Percentiles rank a stretch among this genome's conserved stretches.
Evolutionary conservation across 176 grass and related monocot genomes (phyloP).

Genomic region (Leersia perrieri): DNA sequence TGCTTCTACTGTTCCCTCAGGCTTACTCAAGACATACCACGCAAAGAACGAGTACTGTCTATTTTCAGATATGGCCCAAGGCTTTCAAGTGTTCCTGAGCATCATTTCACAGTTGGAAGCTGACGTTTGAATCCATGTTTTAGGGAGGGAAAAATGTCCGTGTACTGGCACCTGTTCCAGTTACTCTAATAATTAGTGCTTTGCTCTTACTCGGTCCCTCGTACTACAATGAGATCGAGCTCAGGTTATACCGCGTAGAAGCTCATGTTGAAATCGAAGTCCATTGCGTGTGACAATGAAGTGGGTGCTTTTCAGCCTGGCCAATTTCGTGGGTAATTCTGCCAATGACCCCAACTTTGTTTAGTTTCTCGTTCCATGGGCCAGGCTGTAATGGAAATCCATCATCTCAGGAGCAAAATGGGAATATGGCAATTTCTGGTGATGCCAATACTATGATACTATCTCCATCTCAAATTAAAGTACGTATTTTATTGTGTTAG

Average conservation of each 20-base stretch:
- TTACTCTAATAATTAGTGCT: background rate
- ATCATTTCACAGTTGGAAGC: constrained; percentile 92
- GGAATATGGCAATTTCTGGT: no score
- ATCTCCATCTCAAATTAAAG: no score
- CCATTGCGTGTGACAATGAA: background rate
- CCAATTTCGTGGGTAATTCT: background rate
- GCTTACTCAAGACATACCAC: constrained; percentile 87
- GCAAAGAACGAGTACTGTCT: constrained; percentile 93
- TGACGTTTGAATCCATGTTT: constrained; percentile 18
- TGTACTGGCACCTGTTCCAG: background rate
- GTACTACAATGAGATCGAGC: background rate
- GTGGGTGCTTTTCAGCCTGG: background rate
- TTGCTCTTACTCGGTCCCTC: no score
- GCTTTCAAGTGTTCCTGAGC: constrained; percentile 78
- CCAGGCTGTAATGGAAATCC: no score
- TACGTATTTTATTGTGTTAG: no score
- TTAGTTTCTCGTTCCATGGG: background rate
- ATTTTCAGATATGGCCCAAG: constrained; percentile 88
- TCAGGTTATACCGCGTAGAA: background rate
- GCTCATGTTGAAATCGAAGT: background rate
- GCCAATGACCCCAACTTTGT: background rate
- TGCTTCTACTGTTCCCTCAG: constrained; percentile 28
- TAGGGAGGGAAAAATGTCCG: background rate
- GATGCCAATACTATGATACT: no score
- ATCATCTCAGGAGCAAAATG: no score